phyloP scores from a whole-genome alignment of 352 stramenopile genomes.

The Globisporangium cederbergense region DNA sequence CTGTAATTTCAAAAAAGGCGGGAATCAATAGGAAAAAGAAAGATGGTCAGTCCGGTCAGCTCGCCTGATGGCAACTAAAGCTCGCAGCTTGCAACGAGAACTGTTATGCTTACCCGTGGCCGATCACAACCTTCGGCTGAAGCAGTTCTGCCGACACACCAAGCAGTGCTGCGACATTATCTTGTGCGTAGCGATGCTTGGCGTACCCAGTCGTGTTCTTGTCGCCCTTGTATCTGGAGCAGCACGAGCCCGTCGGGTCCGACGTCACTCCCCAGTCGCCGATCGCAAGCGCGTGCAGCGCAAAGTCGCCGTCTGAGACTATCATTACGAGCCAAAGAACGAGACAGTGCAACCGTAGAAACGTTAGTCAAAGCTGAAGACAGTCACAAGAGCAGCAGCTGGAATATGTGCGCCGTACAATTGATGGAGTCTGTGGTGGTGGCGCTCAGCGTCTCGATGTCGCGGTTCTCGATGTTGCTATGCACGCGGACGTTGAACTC shows the following conservation, averaged over 20 bases:
- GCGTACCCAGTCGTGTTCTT: constrained; percentile 33
- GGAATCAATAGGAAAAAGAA: background rate
- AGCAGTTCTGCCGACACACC: constrained; percentile 26
- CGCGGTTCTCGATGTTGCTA: background rate
- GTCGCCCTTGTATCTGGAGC: constrained; percentile 24
- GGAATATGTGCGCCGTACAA: background rate
- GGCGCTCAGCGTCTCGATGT: background rate
- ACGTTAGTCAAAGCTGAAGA: background rate
- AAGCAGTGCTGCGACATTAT: constrained; percentile 35
- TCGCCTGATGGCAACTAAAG: background rate
- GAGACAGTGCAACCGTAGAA: background rate
- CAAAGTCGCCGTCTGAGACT: constrained; percentile 6
- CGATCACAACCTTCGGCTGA: constrained; percentile 57
- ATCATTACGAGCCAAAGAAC: background rate
- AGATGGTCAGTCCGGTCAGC: background rate
- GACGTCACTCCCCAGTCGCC: constrained; percentile 51
- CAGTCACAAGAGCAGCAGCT: background rate
- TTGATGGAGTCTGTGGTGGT: background rate
- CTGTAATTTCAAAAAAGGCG: constrained; percentile 15
- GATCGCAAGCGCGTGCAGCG: constrained; percentile 39
- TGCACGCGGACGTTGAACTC: background rate
- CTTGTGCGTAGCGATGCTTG: constrained; percentile 37
- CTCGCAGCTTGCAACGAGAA: background rate
- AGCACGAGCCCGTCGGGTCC: constrained; percentile 41
- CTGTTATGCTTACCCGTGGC: constrained; percentile 37